Evolutionary conservation across 495 filamentous ascomycete genomes (phyloP), one percentile per base, ranked within the genome.

Genomic region (Trichoderma asperelloides): DNA sequence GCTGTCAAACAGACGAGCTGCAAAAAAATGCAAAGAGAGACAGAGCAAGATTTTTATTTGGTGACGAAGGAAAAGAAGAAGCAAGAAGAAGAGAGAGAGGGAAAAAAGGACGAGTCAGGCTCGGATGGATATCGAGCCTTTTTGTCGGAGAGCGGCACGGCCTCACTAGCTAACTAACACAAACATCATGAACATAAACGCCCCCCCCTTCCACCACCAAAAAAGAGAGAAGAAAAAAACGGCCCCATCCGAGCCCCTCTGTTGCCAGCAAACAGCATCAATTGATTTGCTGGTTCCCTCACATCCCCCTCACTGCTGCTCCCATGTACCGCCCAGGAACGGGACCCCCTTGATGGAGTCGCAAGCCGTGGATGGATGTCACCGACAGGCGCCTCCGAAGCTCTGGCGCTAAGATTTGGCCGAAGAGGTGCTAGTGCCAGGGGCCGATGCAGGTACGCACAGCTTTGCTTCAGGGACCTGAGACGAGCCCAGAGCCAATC

Each of bases 11-110:
- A 41, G 51, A 69, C 30, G 66, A 72, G 72, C 69, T 72, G 74
- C 18, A 2, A 51, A 51, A 37, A 65, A 67, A n/a, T n/a, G n/a
- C n/a, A n/a, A n/a, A 41, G 49, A 65, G 25, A 25, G 60, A 68
- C 51, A 43, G 39, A 63, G 63, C 27, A 57, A 41, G 33, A 57
- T 21, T 23, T 37, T 27, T 37, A 39, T 40, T 57, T n/a, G n/a
- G 70, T 67, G 71, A 69, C 68, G 74, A 63, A 67, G 69, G 73
- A 73, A 69, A 68, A 62, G 70, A 69, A 69, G 74, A 74, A 60
- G 70, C 74, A 71, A 69, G 70, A 73, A 69, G 67, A 77, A 69
- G n/a, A 71, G 68, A 66, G 55, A 69, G 66, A 66, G 62, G 68
- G 69, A 70, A 69, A 65, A 55, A 62, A 69, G 65, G 73, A 65